phyloP scores from a whole-genome alignment of 306 rosid species.

The Vicia faba region DNA sequence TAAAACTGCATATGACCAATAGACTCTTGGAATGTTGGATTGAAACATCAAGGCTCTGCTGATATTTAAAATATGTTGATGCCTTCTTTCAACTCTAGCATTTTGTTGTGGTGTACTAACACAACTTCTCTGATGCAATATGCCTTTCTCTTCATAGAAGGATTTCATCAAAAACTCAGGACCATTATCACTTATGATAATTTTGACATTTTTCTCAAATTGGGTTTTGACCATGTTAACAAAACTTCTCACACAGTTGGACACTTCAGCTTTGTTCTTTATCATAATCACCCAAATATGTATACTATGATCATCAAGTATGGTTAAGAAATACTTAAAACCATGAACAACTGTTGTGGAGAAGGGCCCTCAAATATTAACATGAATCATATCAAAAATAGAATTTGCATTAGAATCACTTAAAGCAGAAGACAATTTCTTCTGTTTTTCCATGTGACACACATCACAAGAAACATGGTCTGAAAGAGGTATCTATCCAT shows the following conservation, averaged over 20 bases:
- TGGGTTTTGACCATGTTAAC: neutral
- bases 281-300: neutral
- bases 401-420: neutral
- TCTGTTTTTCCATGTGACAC: neutral
- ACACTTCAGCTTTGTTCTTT: neutral
- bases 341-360: neutral
- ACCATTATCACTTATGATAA: neutral
- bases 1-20: too few species aligned
- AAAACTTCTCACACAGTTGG: neutral
- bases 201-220: neutral
- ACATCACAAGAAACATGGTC: neutral
- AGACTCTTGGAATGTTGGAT: too few species aligned
- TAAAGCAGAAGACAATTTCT: neutral
- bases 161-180: neutral
- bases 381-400: neutral
- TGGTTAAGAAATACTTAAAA: too few species aligned
- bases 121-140: too few species aligned
- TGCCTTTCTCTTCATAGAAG: too few species aligned
- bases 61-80: too few species aligned
- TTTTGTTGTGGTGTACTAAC: too few species aligned
- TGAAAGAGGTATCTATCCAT: neutral
- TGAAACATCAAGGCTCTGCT: too few species aligned
- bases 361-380: neutral
- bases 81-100: too few species aligned
- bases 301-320: neutral